Evolutionary conservation across 768 basidiomycete species (phyloP), one percentile per base, ranked within the genome.

Genomic region (Trametes cubensis): DNA sequence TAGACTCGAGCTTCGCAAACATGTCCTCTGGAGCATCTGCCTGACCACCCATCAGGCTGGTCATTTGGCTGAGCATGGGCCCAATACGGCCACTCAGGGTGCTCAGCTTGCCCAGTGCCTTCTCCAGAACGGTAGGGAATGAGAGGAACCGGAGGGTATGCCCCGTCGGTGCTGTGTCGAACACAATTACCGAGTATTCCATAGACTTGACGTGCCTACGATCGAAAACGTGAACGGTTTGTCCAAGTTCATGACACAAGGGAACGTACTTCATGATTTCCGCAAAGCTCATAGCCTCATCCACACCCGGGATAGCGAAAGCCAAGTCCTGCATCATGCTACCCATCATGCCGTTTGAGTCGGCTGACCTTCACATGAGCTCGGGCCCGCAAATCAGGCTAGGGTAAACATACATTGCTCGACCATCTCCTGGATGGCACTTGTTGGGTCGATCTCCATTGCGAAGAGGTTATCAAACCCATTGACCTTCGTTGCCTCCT

Each of bases 141-240:
- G 95, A 97, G 44, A 99, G 80, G 81, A 99, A 99, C 45, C 97
- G 94, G 6, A 98, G 84, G 0, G 97, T 99, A 77, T 99, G 97
- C 0, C 97, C 97, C 3, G 97, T 99, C 2, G 97, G 97, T 39
- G 97, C 97, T 1, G 97, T 99, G 73, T 99, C 97, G 72, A 99
- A 99, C 39, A 99, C 95, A 72, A 99, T 98, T 61, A 97, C 95
- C n/a, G 94, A 96, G 81, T 95, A 99, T 77, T 98, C 88, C 95
- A 99, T 98, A 20, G 96, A 98, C 77, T 99, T 98, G 76, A 99
- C 97, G 75, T 99, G 96, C 74, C 95, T 98, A n/a, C n/a, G n/a
- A n/a, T n/a, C n/a, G n/a, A n/a, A n/a, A n/a, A n/a, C n/a, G n/a
- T n/a, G n/a, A 49, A 13, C 18, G 1, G 6, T n/a, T 26, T 21